Conservation (phyloP, 768 basidiomycete genomes). For the Mycena metata region DNA sequence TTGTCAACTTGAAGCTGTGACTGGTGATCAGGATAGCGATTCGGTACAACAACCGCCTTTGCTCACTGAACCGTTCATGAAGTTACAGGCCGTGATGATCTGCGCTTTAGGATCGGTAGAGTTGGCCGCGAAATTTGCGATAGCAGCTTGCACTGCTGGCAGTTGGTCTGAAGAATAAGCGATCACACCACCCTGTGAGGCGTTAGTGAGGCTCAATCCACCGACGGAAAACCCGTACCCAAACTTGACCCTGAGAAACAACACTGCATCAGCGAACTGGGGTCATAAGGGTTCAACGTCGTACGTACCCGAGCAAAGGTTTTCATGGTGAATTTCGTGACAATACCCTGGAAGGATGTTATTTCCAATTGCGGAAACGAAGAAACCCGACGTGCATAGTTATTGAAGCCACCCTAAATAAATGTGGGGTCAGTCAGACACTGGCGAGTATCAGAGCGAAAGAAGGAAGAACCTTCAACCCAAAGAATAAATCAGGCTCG, state of each 20-base stretch:
- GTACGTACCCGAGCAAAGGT: slow-evolving; percentile 59
- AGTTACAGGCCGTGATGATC: slow-evolving; percentile 63
- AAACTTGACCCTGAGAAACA: slow-evolving; percentile 55
- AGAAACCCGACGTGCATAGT: slow-evolving; percentile 54
- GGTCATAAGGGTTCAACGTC: neutral
- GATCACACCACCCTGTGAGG: slow-evolving; percentile 63
- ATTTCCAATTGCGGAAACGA: neutral
- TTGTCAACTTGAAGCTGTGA: slow-evolving; percentile 43
- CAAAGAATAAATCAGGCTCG: slow-evolving; percentile 58
- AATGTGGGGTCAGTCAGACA: neutral
- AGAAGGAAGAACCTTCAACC: slow-evolving; percentile 48
- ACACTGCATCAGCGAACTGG: neutral
- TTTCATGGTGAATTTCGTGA: slow-evolving; percentile 69
- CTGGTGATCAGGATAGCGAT: neutral
- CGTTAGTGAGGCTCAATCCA: neutral
- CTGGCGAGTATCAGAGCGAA: neutral
- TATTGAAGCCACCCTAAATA: slow-evolving; percentile 70
- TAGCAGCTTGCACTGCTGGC: slow-evolving; percentile 50
- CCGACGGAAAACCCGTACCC: slow-evolving; percentile 56
- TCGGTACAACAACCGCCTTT: neutral
- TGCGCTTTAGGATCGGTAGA: slow-evolving; percentile 66
- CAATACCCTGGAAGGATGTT: slow-evolving; percentile 60
- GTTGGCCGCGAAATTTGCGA: slow-evolving; percentile 54
- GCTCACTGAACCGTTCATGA: slow-evolving; percentile 51
- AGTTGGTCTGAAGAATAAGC: slow-evolving; percentile 43